Base-by-base conservation (phyloP, 164 flowering plant species). In the Chloranthus sessilifolius region DNA sequence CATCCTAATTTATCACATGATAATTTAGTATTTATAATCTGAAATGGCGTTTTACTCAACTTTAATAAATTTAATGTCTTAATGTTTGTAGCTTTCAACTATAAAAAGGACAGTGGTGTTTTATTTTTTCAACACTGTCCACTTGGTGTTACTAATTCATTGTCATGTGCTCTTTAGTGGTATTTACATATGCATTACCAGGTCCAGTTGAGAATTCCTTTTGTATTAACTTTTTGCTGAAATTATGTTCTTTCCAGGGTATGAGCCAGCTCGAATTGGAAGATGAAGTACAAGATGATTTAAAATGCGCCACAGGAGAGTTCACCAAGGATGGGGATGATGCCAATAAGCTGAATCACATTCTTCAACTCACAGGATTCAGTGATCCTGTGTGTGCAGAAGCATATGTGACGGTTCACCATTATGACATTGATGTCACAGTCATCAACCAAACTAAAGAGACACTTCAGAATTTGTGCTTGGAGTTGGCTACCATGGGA, bases 181-280 rank as follows among this genome's bases (percentile, higher is more conserved):
- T n/a, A n/a, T n/a, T n/a, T n/a, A n/a, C n/a, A n/a, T n/a, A n/a
- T n/a, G n/a, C n/a, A n/a, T n/a, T n/a, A n/a, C n/a, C n/a, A n/a
- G n/a, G n/a, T n/a, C n/a, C n/a, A n/a, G n/a, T n/a, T n/a, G n/a
- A n/a, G n/a, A n/a, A n/a, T n/a, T n/a, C n/a, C 43, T 15, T 39
- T 22, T 1, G 12, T 10, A 42, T 21, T 9, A 22, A 11, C 12
- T 21, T 42, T 35, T 23, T 15, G n/a, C 14, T 35, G 35, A 9
- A 15, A 15, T 14, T 16, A 11, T 31, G 14, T n/a, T 25, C 16
- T 41, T 21, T 41, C 30, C 72, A 92, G 98, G 98, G 98, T 19
- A 92, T 92, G 98, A 92, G 95, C 74, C 98, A 88, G 71, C 95
- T 92, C 37, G 98, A 92, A 64, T 64, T 92, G 79, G 98, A 92